Evolutionary conservation across 306 rosid species (phyloP).

Genomic region (Cucurbita moschata): DNA sequence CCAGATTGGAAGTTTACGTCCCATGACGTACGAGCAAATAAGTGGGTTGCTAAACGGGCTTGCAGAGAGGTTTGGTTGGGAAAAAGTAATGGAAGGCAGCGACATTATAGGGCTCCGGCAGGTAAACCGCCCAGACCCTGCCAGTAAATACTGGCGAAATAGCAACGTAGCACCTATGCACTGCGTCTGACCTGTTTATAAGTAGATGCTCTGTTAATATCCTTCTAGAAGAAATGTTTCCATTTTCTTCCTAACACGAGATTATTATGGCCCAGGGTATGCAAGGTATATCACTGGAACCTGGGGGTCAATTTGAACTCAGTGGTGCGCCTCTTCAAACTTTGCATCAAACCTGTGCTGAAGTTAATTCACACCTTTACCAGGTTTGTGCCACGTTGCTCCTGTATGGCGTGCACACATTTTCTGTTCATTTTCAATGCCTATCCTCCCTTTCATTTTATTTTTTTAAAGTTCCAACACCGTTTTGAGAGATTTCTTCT

Average conservation of each 20-base stretch:
- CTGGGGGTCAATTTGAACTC: slow-evolving; percentile 98
- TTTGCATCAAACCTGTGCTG: slow-evolving; percentile 97
- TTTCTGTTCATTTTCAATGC: background rate
- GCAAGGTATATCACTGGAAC: slow-evolving; percentile 96
- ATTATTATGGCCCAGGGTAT: slow-evolving; percentile 52
- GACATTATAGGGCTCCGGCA: slow-evolving; percentile 86
- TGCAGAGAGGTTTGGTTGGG: slow-evolving; percentile 96
- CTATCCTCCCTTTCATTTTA: background rate
- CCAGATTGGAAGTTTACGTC: slow-evolving; percentile 57
- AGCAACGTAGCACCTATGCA: background rate
- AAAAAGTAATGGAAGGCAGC: slow-evolving; percentile 78
- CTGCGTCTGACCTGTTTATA: background rate
- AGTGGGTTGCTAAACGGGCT: slow-evolving; percentile 66
- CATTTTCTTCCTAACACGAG: background rate
- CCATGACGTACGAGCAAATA: slow-evolving; percentile 81
- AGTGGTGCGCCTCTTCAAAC: slow-evolving; percentile 99
- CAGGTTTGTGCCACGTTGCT: slow-evolving; percentile 34
- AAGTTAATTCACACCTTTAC: slow-evolving; percentile 90
- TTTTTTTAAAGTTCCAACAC: background rate
- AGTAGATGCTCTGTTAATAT: background rate
- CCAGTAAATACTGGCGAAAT: background rate
- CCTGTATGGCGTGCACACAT: background rate
- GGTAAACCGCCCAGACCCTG: slow-evolving; percentile 21
- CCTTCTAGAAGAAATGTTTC: background rate
- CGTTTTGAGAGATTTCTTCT: no score